Conservation (phyloP, 352 stramenopile genomes). For the Globisporangium cylindrosporum region DNA sequence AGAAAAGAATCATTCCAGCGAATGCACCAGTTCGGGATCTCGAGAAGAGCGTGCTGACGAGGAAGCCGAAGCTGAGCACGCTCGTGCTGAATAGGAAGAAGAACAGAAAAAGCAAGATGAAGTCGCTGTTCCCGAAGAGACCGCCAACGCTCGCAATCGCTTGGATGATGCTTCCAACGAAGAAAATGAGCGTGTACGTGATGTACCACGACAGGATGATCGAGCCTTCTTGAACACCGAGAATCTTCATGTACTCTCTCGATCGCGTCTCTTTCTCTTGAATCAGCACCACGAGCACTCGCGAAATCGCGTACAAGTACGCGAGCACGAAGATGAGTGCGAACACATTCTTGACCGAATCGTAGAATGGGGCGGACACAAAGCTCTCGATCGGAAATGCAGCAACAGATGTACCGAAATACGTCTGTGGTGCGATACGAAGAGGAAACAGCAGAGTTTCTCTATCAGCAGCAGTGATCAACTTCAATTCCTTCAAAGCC, state of each 20-base stretch:
- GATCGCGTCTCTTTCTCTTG: constrained; percentile 72
- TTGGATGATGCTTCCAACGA: constrained; percentile 59
- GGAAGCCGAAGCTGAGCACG: constrained; percentile 63
- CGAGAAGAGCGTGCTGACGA: constrained; percentile 82
- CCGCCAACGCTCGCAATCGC: constrained; percentile 43
- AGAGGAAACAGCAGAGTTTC: constrained; percentile 37
- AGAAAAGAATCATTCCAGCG: constrained; percentile 83
- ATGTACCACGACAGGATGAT: constrained; percentile 78
- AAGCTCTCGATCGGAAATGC: constrained; percentile 51
- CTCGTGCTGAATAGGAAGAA: constrained; percentile 72
- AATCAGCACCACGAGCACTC: constrained; percentile 81
- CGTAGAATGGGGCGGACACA: constrained; percentile 61
- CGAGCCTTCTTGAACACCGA: constrained; percentile 49
- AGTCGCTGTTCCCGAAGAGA: constrained; percentile 47
- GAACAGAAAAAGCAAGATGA: constrained; percentile 53
- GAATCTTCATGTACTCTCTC: constrained; percentile 71
- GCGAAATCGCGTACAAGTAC: constrained; percentile 63
- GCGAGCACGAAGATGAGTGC: constrained; percentile 87
- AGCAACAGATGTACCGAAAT: constrained; percentile 31
- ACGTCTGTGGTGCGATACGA: constrained; percentile 44
- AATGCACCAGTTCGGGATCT: constrained; percentile 61
- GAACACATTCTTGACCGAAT: constrained; percentile 58
- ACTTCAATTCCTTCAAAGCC: constrained; percentile 13
- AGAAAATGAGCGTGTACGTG: constrained; percentile 83
- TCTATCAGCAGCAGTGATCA: constrained; percentile 21